A percentile compares a stretch with the other conserved stretches of the same genome.
phyloP scores from a whole-genome alignment of 768 basidiomycete genomes.

The Lactarius sp. region DNA sequence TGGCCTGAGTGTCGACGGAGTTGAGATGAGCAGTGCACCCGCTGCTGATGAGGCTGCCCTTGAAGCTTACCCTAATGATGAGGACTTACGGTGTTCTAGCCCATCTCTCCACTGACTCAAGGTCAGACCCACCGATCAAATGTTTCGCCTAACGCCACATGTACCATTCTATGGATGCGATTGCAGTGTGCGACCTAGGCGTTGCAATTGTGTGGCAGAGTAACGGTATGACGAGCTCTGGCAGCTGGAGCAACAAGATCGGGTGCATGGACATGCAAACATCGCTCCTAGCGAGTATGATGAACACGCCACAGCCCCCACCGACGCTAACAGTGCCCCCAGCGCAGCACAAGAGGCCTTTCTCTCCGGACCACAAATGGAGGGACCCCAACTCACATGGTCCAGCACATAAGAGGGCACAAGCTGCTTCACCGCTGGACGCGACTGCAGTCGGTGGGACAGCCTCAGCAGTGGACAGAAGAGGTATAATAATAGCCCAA shows the following conservation, averaged over 20 bases:
- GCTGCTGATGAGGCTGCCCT: constrained; percentile 26
- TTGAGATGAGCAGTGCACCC: constrained; percentile 11
- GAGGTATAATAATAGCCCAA: constrained; percentile 40
- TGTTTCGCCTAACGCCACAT: constrained; percentile 84
- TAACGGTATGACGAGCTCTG: constrained; percentile 23
- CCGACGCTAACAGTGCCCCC: constrained; percentile 33
- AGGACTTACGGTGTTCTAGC: constrained; percentile 22
- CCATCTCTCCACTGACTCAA: neutral
- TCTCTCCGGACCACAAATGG: constrained; percentile 37
- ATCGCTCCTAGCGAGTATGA: constrained; percentile 20
- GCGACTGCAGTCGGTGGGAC: constrained; percentile 44
- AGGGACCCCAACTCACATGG: constrained; percentile 40
- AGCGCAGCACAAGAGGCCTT: constrained; percentile 30
- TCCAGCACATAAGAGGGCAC: constrained; percentile 40
- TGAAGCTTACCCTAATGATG: constrained; percentile 79
- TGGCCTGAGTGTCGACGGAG: constrained; percentile 3
- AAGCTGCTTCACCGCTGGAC: constrained; percentile 45
- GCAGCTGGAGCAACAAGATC: too few species aligned
- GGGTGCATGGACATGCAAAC: constrained; percentile 25
- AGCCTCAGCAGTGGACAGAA: constrained; percentile 34
- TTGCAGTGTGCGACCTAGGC: constrained; percentile 85
- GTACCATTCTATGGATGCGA: constrained; percentile 81
- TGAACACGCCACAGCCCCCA: constrained; percentile 36
- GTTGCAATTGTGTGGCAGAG: constrained; percentile 48
- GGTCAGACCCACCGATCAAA: constrained; percentile 80